Conservation (phyloP, 495 filamentous ascomycete genomes). For the Tuber brumale region DNA sequence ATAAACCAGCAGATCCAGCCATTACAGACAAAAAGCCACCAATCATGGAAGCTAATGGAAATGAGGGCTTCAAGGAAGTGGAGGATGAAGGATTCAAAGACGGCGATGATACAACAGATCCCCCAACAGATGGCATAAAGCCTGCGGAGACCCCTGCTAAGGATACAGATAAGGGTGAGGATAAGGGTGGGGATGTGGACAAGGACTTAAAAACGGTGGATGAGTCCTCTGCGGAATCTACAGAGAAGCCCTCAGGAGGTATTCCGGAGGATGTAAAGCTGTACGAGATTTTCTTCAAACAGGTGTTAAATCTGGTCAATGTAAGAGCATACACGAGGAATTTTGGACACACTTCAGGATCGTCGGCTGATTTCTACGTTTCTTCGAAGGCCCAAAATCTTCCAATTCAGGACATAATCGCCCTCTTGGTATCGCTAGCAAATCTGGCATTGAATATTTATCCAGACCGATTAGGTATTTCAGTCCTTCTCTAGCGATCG, state of each 20-base stretch:
- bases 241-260: constrained; percentile 54
- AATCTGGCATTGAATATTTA: constrained; percentile 95
- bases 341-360: constrained; percentile 38
- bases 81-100: constrained; percentile 19
- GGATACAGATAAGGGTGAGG: constrained; percentile 38
- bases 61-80: constrained; percentile 28
- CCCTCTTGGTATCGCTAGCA: constrained; percentile 79
- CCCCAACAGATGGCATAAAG: constrained; percentile 44
- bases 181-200: constrained; percentile 42
- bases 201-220: constrained; percentile 39
- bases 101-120: constrained; percentile 44
- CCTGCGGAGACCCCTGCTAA: constrained; percentile 40
- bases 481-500: background rate
- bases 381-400: constrained; percentile 65
- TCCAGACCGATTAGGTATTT: constrained; percentile 63
- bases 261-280: constrained; percentile 80
- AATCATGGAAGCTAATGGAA: constrained; percentile 44
- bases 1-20: constrained; percentile 22
- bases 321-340: constrained; percentile 42
- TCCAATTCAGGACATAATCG: constrained; percentile 90
- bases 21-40: constrained; percentile 37
- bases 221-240: background rate
- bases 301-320: constrained; percentile 83
- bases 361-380: constrained; percentile 41
- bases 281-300: constrained; percentile 96